These are phyloP conservation scores for Trichaptum fuscoviolaceum DNA, from an alignment of 768 basidiomycete genomes.

Conservation along the genomic window DNA sequence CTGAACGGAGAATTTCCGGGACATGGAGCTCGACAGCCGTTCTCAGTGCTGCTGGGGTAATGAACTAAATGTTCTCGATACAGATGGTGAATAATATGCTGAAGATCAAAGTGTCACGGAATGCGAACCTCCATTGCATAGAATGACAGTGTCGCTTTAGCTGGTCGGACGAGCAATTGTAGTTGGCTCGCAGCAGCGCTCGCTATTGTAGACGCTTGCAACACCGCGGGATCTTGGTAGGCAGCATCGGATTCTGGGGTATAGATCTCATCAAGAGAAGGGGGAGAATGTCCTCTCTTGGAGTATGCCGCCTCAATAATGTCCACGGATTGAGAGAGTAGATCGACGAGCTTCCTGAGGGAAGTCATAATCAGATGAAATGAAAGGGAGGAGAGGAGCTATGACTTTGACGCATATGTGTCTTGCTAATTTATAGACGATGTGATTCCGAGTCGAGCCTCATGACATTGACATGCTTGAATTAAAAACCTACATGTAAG, in stretches of 20 bases:
- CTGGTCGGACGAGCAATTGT: constrained; percentile 55
- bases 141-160: constrained; percentile 70
- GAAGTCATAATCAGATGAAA: neutral
- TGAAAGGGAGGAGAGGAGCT: neutral
- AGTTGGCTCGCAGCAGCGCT: constrained; percentile 69
- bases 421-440: neutral
- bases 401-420: neutral
- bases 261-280: constrained; percentile 24
- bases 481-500: neutral
- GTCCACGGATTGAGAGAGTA: neutral
- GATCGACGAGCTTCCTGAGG: neutral
- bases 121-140: constrained; percentile 60
- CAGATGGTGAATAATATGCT: neutral
- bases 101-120: constrained; percentile 1
- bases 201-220: constrained; percentile 55
- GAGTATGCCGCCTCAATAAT: neutral
- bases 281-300: constrained; percentile 11
- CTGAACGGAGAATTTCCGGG: constrained; percentile 36
- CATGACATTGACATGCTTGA: neutral
- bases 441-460: no score
- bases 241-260: constrained; percentile 24
- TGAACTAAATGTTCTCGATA: constrained; percentile 13
- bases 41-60: constrained; percentile 19
- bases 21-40: constrained; percentile 28
- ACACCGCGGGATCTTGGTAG: constrained; percentile 44